phyloP scores from a whole-genome alignment of 179 eudicot species.

The Amaranthus tricolor region DNA sequence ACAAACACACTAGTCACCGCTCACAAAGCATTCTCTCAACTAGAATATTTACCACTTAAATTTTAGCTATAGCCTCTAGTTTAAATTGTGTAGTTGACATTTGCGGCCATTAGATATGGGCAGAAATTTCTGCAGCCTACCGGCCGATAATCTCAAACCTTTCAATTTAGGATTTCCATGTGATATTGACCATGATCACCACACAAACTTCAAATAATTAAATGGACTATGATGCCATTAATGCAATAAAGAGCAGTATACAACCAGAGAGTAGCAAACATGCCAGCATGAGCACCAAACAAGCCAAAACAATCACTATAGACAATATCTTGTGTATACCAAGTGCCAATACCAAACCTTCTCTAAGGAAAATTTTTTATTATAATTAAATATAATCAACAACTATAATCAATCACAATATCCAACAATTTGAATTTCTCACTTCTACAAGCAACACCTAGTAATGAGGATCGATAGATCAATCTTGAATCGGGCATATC shows the following conservation, averaged over 20 bases:
- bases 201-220: not conserved
- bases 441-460: not conserved
- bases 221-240: not conserved
- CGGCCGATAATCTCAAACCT: not conserved
- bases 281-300: not conserved
- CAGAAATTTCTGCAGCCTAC: not conserved
- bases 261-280: not conserved
- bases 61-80: not conserved
- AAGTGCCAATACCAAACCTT: not conserved
- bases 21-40: not conserved
- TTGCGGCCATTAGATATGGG: not conserved
- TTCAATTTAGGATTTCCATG: not conserved
- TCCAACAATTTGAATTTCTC: not conserved
- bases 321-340: not conserved
- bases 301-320: not conserved
- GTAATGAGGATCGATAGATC: too few species aligned
- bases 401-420: not conserved
- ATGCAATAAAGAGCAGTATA: constrained; percentile 9
- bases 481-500: too few species aligned
- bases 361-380: not conserved
- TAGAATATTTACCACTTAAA: not conserved
- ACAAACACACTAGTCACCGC: not conserved
- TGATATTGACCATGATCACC: too few species aligned
- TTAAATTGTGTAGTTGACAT: not conserved
- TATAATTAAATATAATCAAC: not conserved